Conservation (phyloP, 2,329 filamentous ascomycete species). For the Rhynchosporium secalis region DNA sequence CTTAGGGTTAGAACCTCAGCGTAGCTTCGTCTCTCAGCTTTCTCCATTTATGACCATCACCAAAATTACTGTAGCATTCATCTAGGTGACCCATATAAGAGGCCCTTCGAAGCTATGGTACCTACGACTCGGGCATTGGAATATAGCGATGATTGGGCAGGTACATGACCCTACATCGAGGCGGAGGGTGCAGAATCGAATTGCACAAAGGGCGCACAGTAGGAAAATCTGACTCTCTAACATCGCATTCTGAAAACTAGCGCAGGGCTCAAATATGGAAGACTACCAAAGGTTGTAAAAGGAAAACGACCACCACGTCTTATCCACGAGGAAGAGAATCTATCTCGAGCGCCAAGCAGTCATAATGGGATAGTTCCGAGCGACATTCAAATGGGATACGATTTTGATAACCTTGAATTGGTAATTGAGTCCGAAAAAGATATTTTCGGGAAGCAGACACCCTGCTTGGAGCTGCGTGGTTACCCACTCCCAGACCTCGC, state of each 20-base stretch:
- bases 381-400: background rate
- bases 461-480: background rate
- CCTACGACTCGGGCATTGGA: background rate
- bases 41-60: background rate
- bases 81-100: background rate
- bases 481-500: background rate
- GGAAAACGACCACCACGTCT: background rate
- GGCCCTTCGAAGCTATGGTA: background rate
- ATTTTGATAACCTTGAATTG: too few species aligned
- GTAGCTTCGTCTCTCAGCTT: too few species aligned
- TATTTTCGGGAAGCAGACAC: background rate
- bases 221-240: background rate
- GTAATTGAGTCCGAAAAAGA: too few species aligned
- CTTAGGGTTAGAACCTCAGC: too few species aligned
- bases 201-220: slow-evolving; percentile 24
- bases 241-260: background rate
- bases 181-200: slow-evolving; percentile 25
- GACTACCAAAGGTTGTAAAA: background rate
- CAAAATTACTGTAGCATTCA: background rate
- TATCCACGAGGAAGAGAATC: background rate
- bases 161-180: slow-evolving; percentile 15
- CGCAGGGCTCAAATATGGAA: background rate
- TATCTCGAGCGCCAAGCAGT: background rate
- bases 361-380: background rate
- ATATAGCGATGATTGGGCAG: slow-evolving; percentile 21